A percentile compares a stretch with the other conserved stretches of the same genome.
These are phyloP conservation scores for Suhomyces prunicola DNA, from an alignment of 805 yeast species.

Conservation along the genomic window DNA sequence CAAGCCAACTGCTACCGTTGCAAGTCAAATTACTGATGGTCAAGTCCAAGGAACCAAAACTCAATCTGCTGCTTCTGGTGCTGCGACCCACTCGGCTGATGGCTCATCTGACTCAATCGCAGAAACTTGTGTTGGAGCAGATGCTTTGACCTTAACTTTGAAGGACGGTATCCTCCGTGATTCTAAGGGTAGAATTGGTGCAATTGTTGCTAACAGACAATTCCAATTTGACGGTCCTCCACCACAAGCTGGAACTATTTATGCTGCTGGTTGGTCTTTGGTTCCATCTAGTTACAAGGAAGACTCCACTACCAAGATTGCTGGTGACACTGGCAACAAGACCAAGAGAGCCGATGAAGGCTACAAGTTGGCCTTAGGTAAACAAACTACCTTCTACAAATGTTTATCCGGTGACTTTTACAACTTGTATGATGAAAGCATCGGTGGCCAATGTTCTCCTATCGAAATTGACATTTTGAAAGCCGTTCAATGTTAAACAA, in stretches of 20 bases:
- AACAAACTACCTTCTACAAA: slow-evolving; percentile 61
- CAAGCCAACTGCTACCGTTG: slow-evolving; percentile 20
- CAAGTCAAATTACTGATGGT: slow-evolving; percentile 28
- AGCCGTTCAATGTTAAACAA: slow-evolving; percentile 10
- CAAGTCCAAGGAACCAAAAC: slow-evolving; percentile 25
- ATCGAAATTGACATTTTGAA: slow-evolving; percentile 15
- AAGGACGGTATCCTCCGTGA: slow-evolving; percentile 53
- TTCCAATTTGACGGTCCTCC: slow-evolving; percentile 79
- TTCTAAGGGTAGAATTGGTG: slow-evolving; percentile 64
- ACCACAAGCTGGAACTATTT: slow-evolving; percentile 56
- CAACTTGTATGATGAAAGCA: slow-evolving; percentile 67
- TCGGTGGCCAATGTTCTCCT: slow-evolving; percentile 58
- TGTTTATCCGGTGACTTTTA: slow-evolving; percentile 75
- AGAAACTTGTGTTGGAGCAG: slow-evolving; percentile 19
- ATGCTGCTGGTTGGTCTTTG: slow-evolving; percentile 28
- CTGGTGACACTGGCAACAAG: slow-evolving; percentile 8
- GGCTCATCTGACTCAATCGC: slow-evolving; percentile 6
- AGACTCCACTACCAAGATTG: slow-evolving; percentile 3
- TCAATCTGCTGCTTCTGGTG: slow-evolving; percentile 22
- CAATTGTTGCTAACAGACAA: slow-evolving; percentile 79
- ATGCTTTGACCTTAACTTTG: slow-evolving; percentile 54
- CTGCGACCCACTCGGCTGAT: slow-evolving; percentile 38
- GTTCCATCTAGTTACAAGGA: slow-evolving; percentile 16
- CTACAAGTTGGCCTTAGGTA: slow-evolving; percentile 60
- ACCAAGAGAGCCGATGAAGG: slow-evolving; percentile 48